phyloP scores from a whole-genome alignment of 768 basidiomycete species.

The Clitopilus hobsonii region DNA sequence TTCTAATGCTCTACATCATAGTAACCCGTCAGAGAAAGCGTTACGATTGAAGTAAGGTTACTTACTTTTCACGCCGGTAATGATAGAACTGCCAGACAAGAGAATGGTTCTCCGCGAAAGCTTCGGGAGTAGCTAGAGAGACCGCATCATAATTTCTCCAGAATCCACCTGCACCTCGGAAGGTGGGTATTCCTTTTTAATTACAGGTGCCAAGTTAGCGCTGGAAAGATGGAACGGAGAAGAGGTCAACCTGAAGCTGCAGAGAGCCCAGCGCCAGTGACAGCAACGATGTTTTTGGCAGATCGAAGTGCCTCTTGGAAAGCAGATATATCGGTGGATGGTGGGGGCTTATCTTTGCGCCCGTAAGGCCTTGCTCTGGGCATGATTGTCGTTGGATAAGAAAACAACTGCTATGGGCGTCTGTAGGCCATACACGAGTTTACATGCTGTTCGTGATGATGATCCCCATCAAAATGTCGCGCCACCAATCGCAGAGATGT shows the following conservation, averaged over 20 bases:
- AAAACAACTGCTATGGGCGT: too few species aligned
- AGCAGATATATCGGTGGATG: slow-evolving; percentile 5
- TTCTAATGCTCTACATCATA: slow-evolving; percentile 27
- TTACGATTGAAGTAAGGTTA: background rate
- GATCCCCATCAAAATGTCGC: too few species aligned
- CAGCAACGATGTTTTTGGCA: slow-evolving; percentile 16
- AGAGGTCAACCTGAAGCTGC: slow-evolving; percentile 17
- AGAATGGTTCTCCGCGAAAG: slow-evolving; percentile 42
- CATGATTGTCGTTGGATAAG: too few species aligned
- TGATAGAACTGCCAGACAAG: slow-evolving; percentile 66
- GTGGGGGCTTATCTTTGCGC: too few species aligned
- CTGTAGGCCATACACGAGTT: too few species aligned
- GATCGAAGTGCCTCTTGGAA: slow-evolving; percentile 7
- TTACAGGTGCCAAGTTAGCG: background rate
- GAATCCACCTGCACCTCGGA: slow-evolving; percentile 45
- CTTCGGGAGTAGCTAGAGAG: slow-evolving; percentile 48
- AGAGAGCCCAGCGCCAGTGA: slow-evolving; percentile 19
- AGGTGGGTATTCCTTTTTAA: slow-evolving; percentile 39
- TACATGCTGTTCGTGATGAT: too few species aligned
- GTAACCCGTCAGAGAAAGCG: background rate
- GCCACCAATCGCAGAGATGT: too few species aligned
- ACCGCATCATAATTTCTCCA: slow-evolving; percentile 49
- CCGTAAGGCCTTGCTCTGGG: too few species aligned
- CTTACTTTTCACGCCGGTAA: slow-evolving; percentile 48
- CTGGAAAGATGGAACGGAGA: background rate